Evolutionary conservation across 208 protist genomes (phyloP).

Genomic region (Polymyxa betae): DNA sequence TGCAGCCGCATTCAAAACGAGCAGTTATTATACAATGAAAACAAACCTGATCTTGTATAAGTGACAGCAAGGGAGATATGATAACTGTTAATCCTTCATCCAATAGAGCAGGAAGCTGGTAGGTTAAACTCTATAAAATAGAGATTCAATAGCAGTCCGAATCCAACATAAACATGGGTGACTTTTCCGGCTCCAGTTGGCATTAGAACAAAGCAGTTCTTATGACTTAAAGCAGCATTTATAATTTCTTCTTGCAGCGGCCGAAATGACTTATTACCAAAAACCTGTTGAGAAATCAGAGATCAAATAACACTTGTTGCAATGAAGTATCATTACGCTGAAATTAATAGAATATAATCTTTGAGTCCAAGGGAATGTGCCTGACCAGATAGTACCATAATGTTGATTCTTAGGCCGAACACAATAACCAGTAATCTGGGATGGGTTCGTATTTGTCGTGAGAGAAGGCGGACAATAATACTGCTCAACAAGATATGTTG

Average conservation of each 20-base stretch:
- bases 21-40: not conserved
- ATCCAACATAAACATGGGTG: not conserved
- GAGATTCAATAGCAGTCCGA: not conserved
- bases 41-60: constrained; percentile 70
- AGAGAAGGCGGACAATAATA: no score
- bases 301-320: not conserved
- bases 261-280: constrained; percentile 36
- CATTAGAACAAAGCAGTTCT: constrained; percentile 68
- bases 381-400: not conserved
- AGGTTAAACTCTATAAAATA: constrained; percentile 46
- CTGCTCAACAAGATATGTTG: no score
- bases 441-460: no score
- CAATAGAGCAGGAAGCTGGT: constrained; percentile 65
- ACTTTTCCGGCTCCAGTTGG: constrained; percentile 64
- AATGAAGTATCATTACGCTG: not conserved
- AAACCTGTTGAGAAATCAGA: constrained; percentile 24
- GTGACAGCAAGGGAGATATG: constrained; percentile 68
- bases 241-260: constrained; percentile 55
- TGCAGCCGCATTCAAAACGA: not conserved
- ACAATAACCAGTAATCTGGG: no score
- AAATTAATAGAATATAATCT: not conserved
- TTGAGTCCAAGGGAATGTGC: not conserved
- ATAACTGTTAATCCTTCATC: constrained; percentile 60
- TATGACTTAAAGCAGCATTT: constrained; percentile 16
- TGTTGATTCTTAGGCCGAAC: no score